These are phyloP conservation scores for Paracoccidioides brasiliensis DNA, from an alignment of 2,329 filamentous ascomycete species.

Conservation along the genomic window DNA sequence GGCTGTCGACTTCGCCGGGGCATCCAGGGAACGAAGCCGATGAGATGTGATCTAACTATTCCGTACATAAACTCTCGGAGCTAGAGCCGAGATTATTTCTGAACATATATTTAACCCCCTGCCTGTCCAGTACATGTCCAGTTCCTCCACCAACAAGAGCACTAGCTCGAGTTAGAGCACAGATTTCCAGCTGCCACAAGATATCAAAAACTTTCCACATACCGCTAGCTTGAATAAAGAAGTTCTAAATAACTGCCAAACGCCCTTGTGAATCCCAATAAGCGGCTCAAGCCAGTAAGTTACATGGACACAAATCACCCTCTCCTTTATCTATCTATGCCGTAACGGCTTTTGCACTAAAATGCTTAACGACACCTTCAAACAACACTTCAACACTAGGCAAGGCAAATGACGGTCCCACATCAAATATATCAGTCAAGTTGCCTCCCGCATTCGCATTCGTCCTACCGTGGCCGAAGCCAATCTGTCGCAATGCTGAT, in stretches of 20 bases:
- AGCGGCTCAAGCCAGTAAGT: neutral
- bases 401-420: conserved; percentile 26
- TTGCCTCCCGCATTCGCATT: neutral
- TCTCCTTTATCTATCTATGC: neutral
- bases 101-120: no score
- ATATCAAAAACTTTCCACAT: neutral
- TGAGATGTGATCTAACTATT: neutral
- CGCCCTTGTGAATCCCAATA: neutral
- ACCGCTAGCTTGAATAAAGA: neutral
- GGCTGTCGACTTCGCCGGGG: neutral
- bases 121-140: no score
- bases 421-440: conserved; percentile 26
- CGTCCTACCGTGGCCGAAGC: neutral
- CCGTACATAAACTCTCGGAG: neutral
- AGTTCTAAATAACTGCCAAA: neutral
- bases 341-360: conserved; percentile 10
- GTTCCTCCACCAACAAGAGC: neutral
- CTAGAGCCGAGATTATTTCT: no score
- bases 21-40: neutral
- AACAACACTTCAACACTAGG: conserved; percentile 27
- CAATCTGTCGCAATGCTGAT: conserved; percentile 1
- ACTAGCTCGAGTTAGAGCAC: neutral
- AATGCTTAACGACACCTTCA: conserved; percentile 25
- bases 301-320: neutral
- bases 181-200: neutral